A percentile compares a stretch with the other conserved stretches of the same genome.
Evolutionary conservation across 129 eudicot genomes (phyloP).

Genomic region (Silybum marianum): DNA sequence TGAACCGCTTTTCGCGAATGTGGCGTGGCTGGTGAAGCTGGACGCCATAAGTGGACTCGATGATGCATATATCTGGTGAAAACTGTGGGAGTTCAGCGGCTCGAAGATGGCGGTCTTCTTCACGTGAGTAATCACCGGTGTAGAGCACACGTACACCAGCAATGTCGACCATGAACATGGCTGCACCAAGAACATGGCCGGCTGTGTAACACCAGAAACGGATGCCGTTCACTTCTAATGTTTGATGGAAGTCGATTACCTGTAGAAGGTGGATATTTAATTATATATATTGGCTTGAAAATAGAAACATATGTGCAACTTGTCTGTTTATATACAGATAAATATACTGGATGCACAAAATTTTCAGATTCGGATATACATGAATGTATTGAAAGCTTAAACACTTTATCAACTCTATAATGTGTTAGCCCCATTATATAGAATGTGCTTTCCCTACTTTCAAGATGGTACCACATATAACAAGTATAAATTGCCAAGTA

Average conservation of each 20-base stretch:
- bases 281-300: background rate
- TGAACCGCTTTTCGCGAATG: conserved; percentile 86
- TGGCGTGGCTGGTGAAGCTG: conserved; percentile 88
- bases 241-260: conserved; percentile 99
- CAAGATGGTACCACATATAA: background rate
- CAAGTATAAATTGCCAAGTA: background rate
- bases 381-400: background rate
- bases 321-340: background rate
- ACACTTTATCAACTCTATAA: background rate
- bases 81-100: conserved; percentile 97
- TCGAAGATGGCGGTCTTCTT: conserved; percentile 96
- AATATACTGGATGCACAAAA: background rate
- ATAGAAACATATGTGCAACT: background rate
- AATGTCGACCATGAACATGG: conserved; percentile 99
- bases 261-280: conserved; percentile 31
- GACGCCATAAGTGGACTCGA: conserved; percentile 94
- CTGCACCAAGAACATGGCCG: conserved; percentile 99
- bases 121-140: conserved; percentile 98
- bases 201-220: conserved; percentile 99
- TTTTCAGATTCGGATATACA: background rate
- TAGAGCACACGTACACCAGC: conserved; percentile 97
- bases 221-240: conserved; percentile 91
- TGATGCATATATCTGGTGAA: conserved; percentile 94
- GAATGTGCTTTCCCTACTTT: background rate
- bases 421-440: background rate